These are phyloP conservation scores for Monilinia fructicola DNA, from an alignment of 2,329 filamentous ascomycete species.

Conservation along the genomic window DNA sequence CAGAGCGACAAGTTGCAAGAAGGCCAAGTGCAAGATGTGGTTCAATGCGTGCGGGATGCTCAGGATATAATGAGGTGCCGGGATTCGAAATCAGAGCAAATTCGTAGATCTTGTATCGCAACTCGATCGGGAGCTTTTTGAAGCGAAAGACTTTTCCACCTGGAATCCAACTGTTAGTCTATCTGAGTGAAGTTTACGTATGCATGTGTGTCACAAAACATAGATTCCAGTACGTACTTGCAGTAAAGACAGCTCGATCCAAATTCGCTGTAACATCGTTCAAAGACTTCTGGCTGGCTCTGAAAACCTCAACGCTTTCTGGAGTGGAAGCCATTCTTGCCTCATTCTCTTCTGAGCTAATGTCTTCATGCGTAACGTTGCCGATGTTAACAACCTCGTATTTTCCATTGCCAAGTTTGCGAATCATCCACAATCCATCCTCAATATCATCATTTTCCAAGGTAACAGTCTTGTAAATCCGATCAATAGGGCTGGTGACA, in stretches of 20 bases:
- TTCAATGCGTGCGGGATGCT: not conserved
- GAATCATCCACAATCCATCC: constrained; percentile 30
- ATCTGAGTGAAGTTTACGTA: not conserved
- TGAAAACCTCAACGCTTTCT: constrained; percentile 19
- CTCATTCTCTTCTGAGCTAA: constrained; percentile 29
- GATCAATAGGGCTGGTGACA: constrained; percentile 9
- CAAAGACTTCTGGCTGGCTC: constrained; percentile 24
- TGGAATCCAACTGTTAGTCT: not conserved
- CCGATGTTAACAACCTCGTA: constrained; percentile 30
- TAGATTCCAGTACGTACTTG: constrained; percentile 24
- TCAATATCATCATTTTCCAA: constrained; percentile 24
- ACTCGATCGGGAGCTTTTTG: constrained; percentile 27
- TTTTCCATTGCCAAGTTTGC: constrained; percentile 26
- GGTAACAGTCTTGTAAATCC: constrained; percentile 27
- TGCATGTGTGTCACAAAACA: not conserved
- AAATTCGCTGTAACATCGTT: constrained; percentile 22
- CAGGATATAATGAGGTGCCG: not conserved
- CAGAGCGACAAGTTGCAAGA: constrained; percentile 25
- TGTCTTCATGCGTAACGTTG: constrained; percentile 9
- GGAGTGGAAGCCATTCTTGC: constrained; percentile 21
- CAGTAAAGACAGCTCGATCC: constrained; percentile 26
- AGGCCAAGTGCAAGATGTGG: constrained; percentile 23
- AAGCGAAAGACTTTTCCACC: constrained; percentile 30
- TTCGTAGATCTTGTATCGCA: constrained; percentile 30
- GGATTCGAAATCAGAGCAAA: constrained; percentile 22